Evolutionary conservation across 2,329 filamentous ascomycete genomes (phyloP).

Genomic region (Dryadomyces sulphureus): DNA sequence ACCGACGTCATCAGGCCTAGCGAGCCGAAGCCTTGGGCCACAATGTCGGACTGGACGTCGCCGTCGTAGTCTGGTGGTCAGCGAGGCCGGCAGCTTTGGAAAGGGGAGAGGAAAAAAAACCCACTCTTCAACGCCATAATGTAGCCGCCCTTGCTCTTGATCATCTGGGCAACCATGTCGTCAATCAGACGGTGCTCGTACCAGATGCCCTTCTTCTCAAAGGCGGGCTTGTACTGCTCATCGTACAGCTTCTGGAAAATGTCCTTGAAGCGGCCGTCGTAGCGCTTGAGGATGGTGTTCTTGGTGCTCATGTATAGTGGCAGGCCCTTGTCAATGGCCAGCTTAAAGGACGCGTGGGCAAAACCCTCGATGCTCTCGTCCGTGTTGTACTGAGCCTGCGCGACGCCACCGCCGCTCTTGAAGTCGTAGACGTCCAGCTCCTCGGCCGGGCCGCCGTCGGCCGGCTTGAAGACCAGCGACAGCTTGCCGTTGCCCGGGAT

Average conservation of each 20-base stretch:
- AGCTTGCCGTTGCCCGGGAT: conserved; percentile 73
- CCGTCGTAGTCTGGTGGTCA: conserved; percentile 76
- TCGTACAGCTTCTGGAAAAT: conserved; percentile 98
- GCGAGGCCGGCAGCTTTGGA: background rate
- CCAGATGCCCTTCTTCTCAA: conserved; percentile 89
- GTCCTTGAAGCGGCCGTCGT: conserved; percentile 98
- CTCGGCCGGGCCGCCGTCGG: conserved; percentile 62
- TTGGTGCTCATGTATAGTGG: conserved; percentile 99
- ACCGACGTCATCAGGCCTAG: conserved; percentile 98
- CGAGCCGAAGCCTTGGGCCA: conserved; percentile 95
- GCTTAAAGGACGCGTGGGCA: conserved; percentile 92
- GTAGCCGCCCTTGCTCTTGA: conserved; percentile 94
- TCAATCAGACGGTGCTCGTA: conserved; percentile 99
- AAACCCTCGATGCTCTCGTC: conserved; percentile 90
- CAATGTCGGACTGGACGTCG: conserved; percentile 96
- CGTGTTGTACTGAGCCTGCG: conserved; percentile 97
- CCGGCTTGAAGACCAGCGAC: conserved; percentile 86
- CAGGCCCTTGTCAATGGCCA: conserved; percentile 71
- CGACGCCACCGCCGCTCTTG: conserved; percentile 70
- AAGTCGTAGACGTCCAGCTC: conserved; percentile 85
- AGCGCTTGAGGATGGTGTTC: conserved; percentile 99
- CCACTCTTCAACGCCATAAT: conserved; percentile 96
- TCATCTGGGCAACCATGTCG: conserved; percentile 99
- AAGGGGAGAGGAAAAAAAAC: conserved; percentile 18
- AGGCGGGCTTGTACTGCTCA: conserved; percentile 68